These are phyloP conservation scores for Pleurotus ostreatus DNA, from an alignment of 768 basidiomycete genomes.

Conservation along the genomic window DNA sequence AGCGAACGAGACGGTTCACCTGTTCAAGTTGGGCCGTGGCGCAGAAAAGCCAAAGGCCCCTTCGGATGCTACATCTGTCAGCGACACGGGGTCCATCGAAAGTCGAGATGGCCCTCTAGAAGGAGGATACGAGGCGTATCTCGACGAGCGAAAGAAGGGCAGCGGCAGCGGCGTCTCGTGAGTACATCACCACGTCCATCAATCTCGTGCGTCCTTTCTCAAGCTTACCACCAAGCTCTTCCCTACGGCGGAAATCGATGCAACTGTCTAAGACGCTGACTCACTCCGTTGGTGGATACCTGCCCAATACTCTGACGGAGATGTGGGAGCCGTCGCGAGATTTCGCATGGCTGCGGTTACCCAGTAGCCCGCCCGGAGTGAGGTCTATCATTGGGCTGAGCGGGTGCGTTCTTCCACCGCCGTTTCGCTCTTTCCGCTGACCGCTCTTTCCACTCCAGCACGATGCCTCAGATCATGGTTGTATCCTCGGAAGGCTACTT, in stretches of 20 bases:
- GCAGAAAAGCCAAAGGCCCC: conserved; percentile 14
- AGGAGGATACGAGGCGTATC: conserved; percentile 82
- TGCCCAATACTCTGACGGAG: conserved; percentile 87
- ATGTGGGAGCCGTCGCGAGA: conserved; percentile 97
- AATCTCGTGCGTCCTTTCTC: not conserved
- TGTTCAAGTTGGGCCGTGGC: conserved; percentile 73
- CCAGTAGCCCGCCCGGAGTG: conserved; percentile 58
- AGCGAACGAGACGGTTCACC: conserved; percentile 93
- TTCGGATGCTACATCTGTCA: conserved; percentile 33
- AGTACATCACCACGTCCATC: no score
- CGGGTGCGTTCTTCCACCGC: conserved; percentile 49
- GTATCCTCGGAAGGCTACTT: conserved; percentile 94
- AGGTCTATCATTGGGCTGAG: conserved; percentile 87
- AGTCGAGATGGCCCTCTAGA: conserved; percentile 60
- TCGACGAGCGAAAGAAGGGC: conserved; percentile 68
- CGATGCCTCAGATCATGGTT: conserved; percentile 96
- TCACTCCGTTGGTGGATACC: conserved; percentile 77
- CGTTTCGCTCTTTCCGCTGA: no score
- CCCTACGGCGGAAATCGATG: conserved; percentile 64
- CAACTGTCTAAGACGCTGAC: conserved; percentile 74
- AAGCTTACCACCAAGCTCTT: conserved; percentile 28
- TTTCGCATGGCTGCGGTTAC: conserved; percentile 87
- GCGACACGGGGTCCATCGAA: conserved; percentile 65
- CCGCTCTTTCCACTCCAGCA: conserved; percentile 36
- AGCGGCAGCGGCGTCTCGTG: conserved; percentile 5